Base-by-base conservation (phyloP, 2,329 filamentous ascomycete species). In the Cladosporium sp. region DNA sequence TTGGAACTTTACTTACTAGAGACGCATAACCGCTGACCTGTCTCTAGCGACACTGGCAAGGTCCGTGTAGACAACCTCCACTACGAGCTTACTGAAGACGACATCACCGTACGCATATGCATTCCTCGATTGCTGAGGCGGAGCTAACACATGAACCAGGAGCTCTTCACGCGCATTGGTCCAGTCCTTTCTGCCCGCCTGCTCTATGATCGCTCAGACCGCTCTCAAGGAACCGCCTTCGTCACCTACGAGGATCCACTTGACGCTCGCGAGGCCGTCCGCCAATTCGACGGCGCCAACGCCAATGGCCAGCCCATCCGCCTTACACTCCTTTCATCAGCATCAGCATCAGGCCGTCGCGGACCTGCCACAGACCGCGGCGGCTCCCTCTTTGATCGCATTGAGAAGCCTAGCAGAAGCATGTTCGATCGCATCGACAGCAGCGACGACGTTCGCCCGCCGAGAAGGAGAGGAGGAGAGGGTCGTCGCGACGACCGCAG, bases 61-160 rank as follows among this genome's bases (percentile, higher is more conserved):
- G 75, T 97, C 65, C 87, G 88, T 64, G 88, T 96, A 61, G 90
- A 95, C 62, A 96, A 96, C 72, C 78, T 97, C 59, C 92, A 97
- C 74, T 97, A 96, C 74, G 92, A 97, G 61, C 82, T 97, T 63
- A 92, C 88, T 12, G 86, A 93, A 73, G 86, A 88, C 38, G 92
- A 96, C 70, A 81, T 96, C 56, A 83, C 89, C 69, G 91, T 95
- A 79, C 55, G 76, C 66, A 15, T 20, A 22, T n/a, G 3, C 30
- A 22, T 3, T n/a, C 11, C 7, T 12, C 12, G 3, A 14, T 28
- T 8, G 17, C 50, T 47, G 22, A 42, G 3, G 14, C 7, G 9
- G 15, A 47, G 8, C 25, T 47, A 47, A 47, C 15, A 30, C 7
- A 14, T 12, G 2, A 14, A 19, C 5, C 63, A 96, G 90, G 89